Evolutionary conservation across 345 rosid genomes (phyloP), one percentile per base, ranked within the genome.

Genomic region (Conringia planisiliqua): DNA sequence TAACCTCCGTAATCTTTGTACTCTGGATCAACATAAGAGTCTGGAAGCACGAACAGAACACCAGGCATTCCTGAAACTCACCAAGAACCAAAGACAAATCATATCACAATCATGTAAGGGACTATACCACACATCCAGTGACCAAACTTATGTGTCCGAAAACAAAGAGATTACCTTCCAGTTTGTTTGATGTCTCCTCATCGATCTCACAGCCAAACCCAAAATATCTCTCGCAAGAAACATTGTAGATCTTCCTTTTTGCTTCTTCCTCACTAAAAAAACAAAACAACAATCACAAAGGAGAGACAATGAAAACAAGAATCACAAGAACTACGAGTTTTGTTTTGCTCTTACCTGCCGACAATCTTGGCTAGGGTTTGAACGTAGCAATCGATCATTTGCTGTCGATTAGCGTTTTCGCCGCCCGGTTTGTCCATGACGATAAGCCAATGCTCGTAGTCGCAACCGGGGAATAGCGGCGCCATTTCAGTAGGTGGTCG

Each of bases 341-440:
- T n/a, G 5, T 29, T 29, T 38, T 14, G 3, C 6, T 33, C 13
- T 38, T 38, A 38, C 79, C 75, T 76, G 14, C 96, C 98, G 22
- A 93, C 56, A 36, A 91, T 82, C 74, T 88, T 84, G 6, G 97
- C 89, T 2, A 90, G 79, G 47, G 97, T 91, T 81, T 91, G 71
- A 44, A 93, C 46, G 55, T 93, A 93, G 20, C 90, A 86, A 72
- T 94, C 96, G 22, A 91, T 87, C 93, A 94, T 91, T 78, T 91
- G 89, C 82, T 94, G 90, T 65, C 86, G 88, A 2, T 84, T 82
- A 1, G 97, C 97, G 1, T 84, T 89, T 44, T 91, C 96, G 0
- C 96, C 91, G 10, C 95, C 92, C n/a, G 93, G 95, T 76, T 91
- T 88, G 30, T 94, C 97, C 86, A 89, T 93, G 14, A 93, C 86